phyloP scores from a whole-genome alignment of 2,329 filamentous ascomycete species.

The Saccharata proteae region DNA sequence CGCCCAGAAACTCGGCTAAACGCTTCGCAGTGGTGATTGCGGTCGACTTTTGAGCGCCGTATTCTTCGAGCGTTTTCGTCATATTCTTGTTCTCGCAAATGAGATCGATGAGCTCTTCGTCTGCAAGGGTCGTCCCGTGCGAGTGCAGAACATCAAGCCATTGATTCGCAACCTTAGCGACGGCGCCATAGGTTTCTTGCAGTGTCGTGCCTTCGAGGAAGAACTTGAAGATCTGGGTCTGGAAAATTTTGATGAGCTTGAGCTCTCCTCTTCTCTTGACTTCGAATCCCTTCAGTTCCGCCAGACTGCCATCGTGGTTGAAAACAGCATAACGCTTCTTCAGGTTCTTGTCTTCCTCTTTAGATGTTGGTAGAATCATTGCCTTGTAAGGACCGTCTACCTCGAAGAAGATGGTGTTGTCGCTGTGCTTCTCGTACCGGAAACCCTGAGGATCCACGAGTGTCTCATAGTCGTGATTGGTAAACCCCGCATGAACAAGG shows the following conservation, averaged over 20 bases:
- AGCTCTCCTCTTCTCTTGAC: slow-evolving; percentile 94
- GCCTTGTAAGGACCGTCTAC: slow-evolving; percentile 95
- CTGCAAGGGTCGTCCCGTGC: slow-evolving; percentile 77
- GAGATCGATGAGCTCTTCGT: slow-evolving; percentile 97
- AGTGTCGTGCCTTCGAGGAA: slow-evolving; percentile 87
- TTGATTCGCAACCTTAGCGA: slow-evolving; percentile 87
- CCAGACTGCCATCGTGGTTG: slow-evolving; percentile 91
- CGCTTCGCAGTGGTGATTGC: slow-evolving; percentile 98
- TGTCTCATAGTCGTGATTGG: slow-evolving; percentile 94
- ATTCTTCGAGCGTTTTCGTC: slow-evolving; percentile 93
- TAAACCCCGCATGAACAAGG: slow-evolving; percentile 85
- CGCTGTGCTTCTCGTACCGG: slow-evolving; percentile 92
- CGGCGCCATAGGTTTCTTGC: slow-evolving; percentile 76
- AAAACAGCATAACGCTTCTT: slow-evolving; percentile 99
- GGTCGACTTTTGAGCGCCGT: slow-evolving; percentile 88
- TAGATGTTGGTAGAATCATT: slow-evolving; percentile 94
- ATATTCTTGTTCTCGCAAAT: slow-evolving; percentile 99
- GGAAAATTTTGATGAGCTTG: slow-evolving; percentile 99
- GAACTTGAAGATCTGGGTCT: slow-evolving; percentile 98
- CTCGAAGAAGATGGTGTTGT: slow-evolving; percentile 99
- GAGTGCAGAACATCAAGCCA: slow-evolving; percentile 93
- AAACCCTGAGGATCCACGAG: slow-evolving; percentile 66
- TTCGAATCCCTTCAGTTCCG: slow-evolving; percentile 94
- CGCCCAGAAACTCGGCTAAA: slow-evolving; percentile 87
- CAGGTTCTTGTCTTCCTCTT: slow-evolving; percentile 98